Percentiles rank a stretch among this genome's conserved stretches.
These are phyloP conservation scores for Cytospora paraplurivora DNA, from an alignment of 2,329 filamentous ascomycete genomes.

Conservation along the genomic window DNA sequence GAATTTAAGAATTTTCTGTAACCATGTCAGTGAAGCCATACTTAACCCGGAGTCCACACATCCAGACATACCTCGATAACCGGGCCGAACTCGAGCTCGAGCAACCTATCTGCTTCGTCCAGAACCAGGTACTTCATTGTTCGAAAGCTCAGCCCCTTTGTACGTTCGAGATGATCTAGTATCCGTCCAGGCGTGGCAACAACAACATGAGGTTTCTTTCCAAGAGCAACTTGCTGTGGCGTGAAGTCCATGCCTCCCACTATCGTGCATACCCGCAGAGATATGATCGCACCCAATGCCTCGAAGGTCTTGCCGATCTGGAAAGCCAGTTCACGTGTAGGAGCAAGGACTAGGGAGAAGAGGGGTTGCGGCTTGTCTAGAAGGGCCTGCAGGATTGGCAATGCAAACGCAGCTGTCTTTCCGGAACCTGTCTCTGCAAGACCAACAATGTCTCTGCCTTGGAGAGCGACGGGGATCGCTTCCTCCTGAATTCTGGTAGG, in stretches of 20 bases:
- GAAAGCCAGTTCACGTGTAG: constrained; percentile 88
- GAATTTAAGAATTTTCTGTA: constrained; percentile 84
- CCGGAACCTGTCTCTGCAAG: constrained; percentile 93
- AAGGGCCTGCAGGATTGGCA: constrained; percentile 88
- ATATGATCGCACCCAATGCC: constrained; percentile 82
- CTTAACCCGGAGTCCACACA: neutral
- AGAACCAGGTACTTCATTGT: constrained; percentile 87
- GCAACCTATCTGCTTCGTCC: constrained; percentile 88
- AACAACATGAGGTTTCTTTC: constrained; percentile 93
- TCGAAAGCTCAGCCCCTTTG: constrained; percentile 88
- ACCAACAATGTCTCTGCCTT: constrained; percentile 83
- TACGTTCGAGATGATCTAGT: constrained; percentile 92
- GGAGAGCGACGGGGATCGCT: constrained; percentile 77
- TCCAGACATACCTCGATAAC: constrained; percentile 81
- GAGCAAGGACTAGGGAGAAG: constrained; percentile 88
- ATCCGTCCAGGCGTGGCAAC: constrained; percentile 90
- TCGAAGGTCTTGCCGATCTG: constrained; percentile 91
- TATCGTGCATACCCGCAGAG: constrained; percentile 81
- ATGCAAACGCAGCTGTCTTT: constrained; percentile 92
- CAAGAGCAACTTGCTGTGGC: constrained; percentile 82
- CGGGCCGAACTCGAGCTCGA: constrained; percentile 86
- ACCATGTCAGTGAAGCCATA: neutral
- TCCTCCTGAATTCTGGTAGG: constrained; percentile 89
- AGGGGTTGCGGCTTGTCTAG: constrained; percentile 84
- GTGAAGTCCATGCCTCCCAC: constrained; percentile 98